Conservation (phyloP, 2,329 filamentous ascomycete species). For the Hymenoscyphus albidus region DNA sequence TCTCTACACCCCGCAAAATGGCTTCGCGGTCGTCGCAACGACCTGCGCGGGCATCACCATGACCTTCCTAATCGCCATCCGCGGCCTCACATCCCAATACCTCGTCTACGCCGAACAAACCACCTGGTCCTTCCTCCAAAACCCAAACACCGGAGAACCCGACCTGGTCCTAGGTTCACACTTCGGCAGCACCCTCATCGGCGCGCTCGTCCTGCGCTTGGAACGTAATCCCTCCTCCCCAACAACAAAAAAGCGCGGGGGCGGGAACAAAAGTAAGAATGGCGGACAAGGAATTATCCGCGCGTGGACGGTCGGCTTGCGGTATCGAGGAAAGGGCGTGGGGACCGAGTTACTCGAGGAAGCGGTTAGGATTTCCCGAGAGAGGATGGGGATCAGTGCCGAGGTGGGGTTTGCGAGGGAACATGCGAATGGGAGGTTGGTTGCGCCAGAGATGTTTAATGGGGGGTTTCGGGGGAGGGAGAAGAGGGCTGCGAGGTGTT, state of each 20-base stretch:
- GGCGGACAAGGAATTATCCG: conserved; percentile 69
- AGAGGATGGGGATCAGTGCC: conserved; percentile 63
- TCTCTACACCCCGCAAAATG: conserved; percentile 39
- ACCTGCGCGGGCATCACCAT: conserved; percentile 60
- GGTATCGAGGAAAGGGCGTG: conserved; percentile 67
- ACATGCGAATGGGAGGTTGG: conserved; percentile 68
- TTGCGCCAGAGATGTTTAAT: conserved; percentile 63
- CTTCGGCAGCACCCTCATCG: conserved; percentile 66
- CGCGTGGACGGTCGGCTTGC: conserved; percentile 74
- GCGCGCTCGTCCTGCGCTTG: conserved; percentile 65
- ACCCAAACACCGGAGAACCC: conserved; percentile 36
- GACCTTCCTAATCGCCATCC: conserved; percentile 58
- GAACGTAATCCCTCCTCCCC: conserved; percentile 39
- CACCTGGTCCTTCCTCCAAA: conserved; percentile 28
- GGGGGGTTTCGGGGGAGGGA: conserved; percentile 56
- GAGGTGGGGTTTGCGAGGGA: conserved; percentile 69
- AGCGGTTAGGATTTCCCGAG: conserved; percentile 63
- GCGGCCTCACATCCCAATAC: conserved; percentile 59
- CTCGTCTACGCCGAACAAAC: conserved; percentile 29
- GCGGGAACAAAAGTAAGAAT: conserved; percentile 36
- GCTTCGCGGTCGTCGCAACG: conserved; percentile 53
- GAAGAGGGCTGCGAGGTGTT: conserved; percentile 49
- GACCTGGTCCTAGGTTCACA: conserved; percentile 63
- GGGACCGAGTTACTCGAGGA: conserved; percentile 70
- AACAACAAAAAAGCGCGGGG: conserved; percentile 18